Evolutionary conservation across 768 basidiomycete species (phyloP).

Genomic region (Hericium alpestre): DNA sequence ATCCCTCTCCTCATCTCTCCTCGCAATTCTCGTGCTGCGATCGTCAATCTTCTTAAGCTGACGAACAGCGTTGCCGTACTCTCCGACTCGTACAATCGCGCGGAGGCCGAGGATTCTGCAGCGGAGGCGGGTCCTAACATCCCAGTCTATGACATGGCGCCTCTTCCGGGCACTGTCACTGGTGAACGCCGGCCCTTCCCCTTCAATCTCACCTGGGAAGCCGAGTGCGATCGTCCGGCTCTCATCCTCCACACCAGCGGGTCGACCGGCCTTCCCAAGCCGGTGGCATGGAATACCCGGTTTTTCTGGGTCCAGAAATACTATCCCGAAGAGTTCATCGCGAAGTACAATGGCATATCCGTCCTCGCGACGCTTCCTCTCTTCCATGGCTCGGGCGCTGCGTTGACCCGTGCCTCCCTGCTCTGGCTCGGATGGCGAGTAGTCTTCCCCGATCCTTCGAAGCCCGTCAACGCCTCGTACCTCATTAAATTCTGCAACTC

Average conservation of each 20-base stretch:
- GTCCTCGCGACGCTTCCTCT: conserved; percentile 4
- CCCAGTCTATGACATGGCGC: background rate
- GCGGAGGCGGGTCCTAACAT: background rate
- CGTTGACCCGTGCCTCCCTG: background rate
- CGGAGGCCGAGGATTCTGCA: conserved; percentile 1
- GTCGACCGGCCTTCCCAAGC: background rate
- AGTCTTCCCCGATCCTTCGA: background rate
- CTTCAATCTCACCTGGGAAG: background rate
- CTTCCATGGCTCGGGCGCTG: background rate
- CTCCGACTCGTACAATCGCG: conserved; percentile 1
- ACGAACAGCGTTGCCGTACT: conserved; percentile 2
- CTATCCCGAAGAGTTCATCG: conserved; percentile 1
- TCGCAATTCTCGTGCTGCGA: conserved; percentile 2
- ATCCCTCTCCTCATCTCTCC: conserved; percentile 3
- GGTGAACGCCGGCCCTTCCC: background rate
- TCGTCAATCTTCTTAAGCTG: conserved; percentile 4
- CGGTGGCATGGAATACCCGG: background rate
- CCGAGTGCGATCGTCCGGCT: background rate
- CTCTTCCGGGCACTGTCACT: background rate
- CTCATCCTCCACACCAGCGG: background rate
- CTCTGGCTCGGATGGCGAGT: background rate
- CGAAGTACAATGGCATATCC: conserved; percentile 2
- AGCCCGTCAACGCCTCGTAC: conserved; percentile 6
- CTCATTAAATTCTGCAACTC: background rate
- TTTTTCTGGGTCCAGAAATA: background rate